Conservation (phyloP, 2,329 filamentous ascomycete genomes). For the Botrytis cinerea region DNA sequence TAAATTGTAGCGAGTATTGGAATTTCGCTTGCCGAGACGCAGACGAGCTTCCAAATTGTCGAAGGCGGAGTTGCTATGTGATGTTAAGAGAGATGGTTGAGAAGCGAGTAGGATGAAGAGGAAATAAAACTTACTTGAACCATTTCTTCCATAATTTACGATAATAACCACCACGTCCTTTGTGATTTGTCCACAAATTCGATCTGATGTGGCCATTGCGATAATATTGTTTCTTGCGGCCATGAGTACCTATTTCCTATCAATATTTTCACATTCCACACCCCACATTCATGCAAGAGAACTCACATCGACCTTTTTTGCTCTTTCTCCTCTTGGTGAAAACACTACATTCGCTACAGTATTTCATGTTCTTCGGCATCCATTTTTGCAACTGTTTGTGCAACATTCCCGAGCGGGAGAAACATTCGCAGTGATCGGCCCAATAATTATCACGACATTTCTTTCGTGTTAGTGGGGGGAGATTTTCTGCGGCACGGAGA, state of each 20-base stretch:
- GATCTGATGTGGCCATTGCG: conserved; percentile 20
- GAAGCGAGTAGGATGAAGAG: neutral
- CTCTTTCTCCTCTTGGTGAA: conserved; percentile 35
- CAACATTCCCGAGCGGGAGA: conserved; percentile 12
- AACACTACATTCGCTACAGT: conserved; percentile 33
- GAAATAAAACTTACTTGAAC: conserved; percentile 29
- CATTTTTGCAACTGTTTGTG: conserved; percentile 32
- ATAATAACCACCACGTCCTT: conserved; percentile 33
- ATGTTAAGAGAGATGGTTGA: neutral
- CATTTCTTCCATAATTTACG: conserved; percentile 38
- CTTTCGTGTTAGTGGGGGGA: neutral
- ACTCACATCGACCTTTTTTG: conserved; percentile 32
- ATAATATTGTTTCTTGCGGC: conserved; percentile 7
- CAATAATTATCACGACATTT: too few relatives aligned
- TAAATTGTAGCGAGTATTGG: neutral
- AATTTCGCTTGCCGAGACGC: neutral
- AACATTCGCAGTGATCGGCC: neutral
- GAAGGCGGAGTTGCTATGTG: conserved; percentile 29
- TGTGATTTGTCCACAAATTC: conserved; percentile 35
- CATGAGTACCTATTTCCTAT: conserved; percentile 35
- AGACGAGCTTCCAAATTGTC: conserved; percentile 32
- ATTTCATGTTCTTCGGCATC: conserved; percentile 34
- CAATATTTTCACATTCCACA: neutral
- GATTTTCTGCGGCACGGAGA: neutral
- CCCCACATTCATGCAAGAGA: too few relatives aligned